Conservation (phyloP, 306 rosid species). For the Citrullus mucosospermus region DNA sequence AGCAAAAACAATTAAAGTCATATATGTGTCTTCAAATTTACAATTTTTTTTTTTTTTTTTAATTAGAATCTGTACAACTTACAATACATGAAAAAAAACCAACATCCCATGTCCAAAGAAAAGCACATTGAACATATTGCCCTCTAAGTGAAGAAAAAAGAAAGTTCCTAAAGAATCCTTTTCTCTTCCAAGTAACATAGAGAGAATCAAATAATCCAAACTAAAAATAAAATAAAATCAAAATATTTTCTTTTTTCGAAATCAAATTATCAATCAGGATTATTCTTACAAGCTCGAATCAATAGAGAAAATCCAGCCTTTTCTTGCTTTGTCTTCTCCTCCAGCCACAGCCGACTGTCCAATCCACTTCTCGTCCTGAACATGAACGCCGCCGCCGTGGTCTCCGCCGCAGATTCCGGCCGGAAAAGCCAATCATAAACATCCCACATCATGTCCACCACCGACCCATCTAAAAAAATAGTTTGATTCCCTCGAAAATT, state of each 20-base stretch:
- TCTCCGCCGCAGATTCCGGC: slow-evolving; percentile 26
- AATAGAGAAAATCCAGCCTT: slow-evolving; percentile 49
- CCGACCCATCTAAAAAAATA: slow-evolving; percentile 63
- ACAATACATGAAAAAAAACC: too few relatives aligned
- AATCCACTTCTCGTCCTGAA: slow-evolving; percentile 77
- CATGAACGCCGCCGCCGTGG: slow-evolving; percentile 49
- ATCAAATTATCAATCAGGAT: slow-evolving; percentile 21
- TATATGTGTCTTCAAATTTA: neutral
- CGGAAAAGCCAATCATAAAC: slow-evolving; percentile 81
- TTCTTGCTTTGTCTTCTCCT: slow-evolving; percentile 49
- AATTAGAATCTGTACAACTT: neutral
- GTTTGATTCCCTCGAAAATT: slow-evolving; percentile 91
- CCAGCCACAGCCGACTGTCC: slow-evolving; percentile 80
- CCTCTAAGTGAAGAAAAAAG: neutral
- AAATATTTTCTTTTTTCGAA: neutral
- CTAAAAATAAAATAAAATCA: neutral
- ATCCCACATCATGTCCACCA: slow-evolving; percentile 97
- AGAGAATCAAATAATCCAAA: neutral
- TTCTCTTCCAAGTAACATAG: neutral
- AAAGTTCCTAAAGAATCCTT: neutral
- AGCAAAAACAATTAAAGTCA: neutral
- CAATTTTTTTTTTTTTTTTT: neutral
- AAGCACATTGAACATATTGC: neutral
- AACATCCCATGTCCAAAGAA: neutral
- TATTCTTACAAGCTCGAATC: slow-evolving; percentile 58